Base-by-base conservation (phyloP, 2,329 filamentous ascomycete species). In the Geosmithia putterillii region DNA sequence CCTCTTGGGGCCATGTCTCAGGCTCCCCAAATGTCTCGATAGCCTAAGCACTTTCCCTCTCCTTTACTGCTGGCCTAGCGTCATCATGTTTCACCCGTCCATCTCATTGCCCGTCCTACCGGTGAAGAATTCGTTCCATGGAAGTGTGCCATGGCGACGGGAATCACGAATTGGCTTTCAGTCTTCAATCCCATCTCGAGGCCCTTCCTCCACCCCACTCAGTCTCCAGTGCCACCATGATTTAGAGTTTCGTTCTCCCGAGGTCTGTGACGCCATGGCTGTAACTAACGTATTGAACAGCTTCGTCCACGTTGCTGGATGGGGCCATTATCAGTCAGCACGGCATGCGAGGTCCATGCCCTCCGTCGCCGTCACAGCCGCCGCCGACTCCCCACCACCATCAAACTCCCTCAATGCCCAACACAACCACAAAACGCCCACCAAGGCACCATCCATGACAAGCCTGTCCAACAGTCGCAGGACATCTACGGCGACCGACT, bases 291-390 rank as follows among this genome's bases (percentile, higher is more conserved):
- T 49, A 17, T 32, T 46, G 22, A 48, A 44, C 48, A 77, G 72
- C 60, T 70, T 77, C 57, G 68, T 75, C 46, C 67, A 69, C 49
- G 65, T 73, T 47, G 63, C 69, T 50, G 67, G 68, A 58, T 76
- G 71, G 68, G 63, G 70, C 50, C 69, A 70, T 57, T 67, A 60
- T 47, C 52, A 58, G 23, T 50, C 53, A 15, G 46, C 54, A 18
- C 52, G 54, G 45, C 73, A 76, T 51, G 60, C 74, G 45, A 64
- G 72, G 47, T 73, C 73, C 37, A 61, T 74, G 14, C 76, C 74
- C 14, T 72, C 66, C 45, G 68, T 74, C 22, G 69, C 54, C 28
- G 67, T 42, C 28, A 63, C 50, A 28, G 45, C 32, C 23, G 19
- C 41, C 12, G 18, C 14, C 34, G n/a, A 34, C 22, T 14, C 21